A percentile compares a stretch with the other conserved stretches of the same genome.
phyloP scores from a whole-genome alignment of 1,139 yeast genomes.

The Yamadazyma membranifaciens region DNA sequence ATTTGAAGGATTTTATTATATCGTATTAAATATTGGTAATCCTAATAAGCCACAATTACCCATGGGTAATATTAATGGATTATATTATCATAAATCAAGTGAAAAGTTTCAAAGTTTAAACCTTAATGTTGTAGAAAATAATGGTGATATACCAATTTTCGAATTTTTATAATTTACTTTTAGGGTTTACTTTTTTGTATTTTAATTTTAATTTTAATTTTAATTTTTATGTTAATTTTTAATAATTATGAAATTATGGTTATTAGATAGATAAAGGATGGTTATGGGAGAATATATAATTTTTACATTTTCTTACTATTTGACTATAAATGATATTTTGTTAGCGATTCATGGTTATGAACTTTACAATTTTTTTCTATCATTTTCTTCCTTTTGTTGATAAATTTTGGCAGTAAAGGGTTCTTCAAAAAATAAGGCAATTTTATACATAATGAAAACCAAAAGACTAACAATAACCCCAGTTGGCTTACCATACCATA shows the following conservation, averaged over 20 bases:
- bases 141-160: slow-evolving; percentile 18
- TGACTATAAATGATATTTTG: background rate
- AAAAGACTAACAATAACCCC: slow-evolving; percentile 72
- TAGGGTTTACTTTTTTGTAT: background rate
- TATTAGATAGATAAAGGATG: background rate
- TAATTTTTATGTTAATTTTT: too few species aligned
- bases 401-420: slow-evolving; percentile 87
- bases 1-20: slow-evolving; percentile 89
- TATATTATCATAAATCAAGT: slow-evolving; percentile 75
- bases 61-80: slow-evolving; percentile 68
- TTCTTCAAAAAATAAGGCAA: slow-evolving; percentile 88
- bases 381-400: slow-evolving; percentile 12
- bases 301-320: background rate
- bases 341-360: background rate
- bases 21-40: slow-evolving; percentile 72
- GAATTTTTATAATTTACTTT: slow-evolving; percentile 10
- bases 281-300: background rate
- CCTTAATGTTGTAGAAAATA: slow-evolving; percentile 32
- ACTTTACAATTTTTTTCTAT: slow-evolving; percentile 3
- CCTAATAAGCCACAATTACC: slow-evolving; percentile 13
- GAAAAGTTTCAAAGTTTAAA: slow-evolving; percentile 66
- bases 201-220: too few species aligned
- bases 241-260: background rate
- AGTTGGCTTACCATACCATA: slow-evolving; percentile 87
- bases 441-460: slow-evolving; percentile 76